Evolutionary conservation across 1,284 basidiomycete species (phyloP).

Genomic region (Cryptococcus sp.): DNA sequence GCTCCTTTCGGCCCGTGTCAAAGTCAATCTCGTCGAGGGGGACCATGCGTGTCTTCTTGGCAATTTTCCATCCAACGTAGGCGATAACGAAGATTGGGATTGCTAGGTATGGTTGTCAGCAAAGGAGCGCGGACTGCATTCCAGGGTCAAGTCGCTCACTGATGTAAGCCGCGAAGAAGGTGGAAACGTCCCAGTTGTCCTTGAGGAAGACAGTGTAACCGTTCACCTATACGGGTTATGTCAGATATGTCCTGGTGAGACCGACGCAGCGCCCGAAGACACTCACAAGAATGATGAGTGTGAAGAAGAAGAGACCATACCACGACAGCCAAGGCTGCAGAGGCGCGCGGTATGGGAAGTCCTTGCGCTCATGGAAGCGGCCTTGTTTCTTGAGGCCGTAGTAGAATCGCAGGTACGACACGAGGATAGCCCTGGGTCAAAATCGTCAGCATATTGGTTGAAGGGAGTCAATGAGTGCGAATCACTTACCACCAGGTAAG

Average conservation of each 20-base stretch:
- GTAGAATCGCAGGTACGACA: conserved; percentile 74
- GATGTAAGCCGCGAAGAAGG: conserved; percentile 54
- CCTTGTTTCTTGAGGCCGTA: conserved; percentile 64
- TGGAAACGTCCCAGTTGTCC: conserved; percentile 58
- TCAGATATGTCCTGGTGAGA: no score
- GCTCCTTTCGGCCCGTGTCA: conserved; percentile 62
- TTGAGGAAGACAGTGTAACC: conserved; percentile 62
- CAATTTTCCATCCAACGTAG: conserved; percentile 63
- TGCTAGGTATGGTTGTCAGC: conserved; percentile 32
- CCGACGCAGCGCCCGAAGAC: no score
- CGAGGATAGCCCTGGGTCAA: conserved; percentile 61
- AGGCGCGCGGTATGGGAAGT: conserved; percentile 62
- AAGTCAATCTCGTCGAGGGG: conserved; percentile 65
- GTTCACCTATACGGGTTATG: conserved; percentile 15
- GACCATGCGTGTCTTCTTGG: conserved; percentile 61
- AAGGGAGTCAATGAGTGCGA: neutral
- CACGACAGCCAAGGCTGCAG: conserved; percentile 58
- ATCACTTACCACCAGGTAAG: conserved; percentile 61
- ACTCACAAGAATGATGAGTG: conserved; percentile 19
- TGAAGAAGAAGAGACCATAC: conserved; percentile 37
- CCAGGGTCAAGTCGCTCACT: conserved; percentile 21
- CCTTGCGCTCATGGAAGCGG: conserved; percentile 56
- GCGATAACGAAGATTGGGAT: conserved; percentile 65
- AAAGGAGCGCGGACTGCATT: neutral
- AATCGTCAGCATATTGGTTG: conserved; percentile 25